Base-by-base conservation (phyloP, 495 filamentous ascomycete species). In the Penicillium lagena region DNA sequence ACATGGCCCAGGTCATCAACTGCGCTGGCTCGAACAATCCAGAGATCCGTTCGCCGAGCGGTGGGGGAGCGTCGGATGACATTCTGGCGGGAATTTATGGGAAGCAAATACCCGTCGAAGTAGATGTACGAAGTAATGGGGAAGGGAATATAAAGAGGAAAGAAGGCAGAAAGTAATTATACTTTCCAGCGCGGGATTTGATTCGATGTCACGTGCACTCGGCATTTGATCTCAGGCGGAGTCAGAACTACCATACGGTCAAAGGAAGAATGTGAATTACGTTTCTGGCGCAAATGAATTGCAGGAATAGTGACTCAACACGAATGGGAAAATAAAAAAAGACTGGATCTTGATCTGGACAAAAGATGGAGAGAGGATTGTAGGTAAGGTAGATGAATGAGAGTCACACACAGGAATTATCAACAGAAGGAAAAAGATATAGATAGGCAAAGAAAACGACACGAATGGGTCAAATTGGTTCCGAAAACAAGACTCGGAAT, bases 1-100 rank as follows among this genome's bases (percentile, higher is more conserved):
- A 54, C 46, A 68, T 54, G 11, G 66, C 60, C 55, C 48, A 62
- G 3, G 36, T 22, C 49, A 66, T 45, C 35, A 71, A 44, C 3
- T 42, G n/a, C 4, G 52, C 60, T 6, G 65, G 67, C 13, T 64
- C 62, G 11, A 62, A n/a, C 17, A 69, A 37, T 28, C 40, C 42
- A 2, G 30, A 29, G 33, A 68, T 28, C 34, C 58, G 59, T 44
- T 58, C 40, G 5, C 30, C 12, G 4, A 59, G 22, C 12, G 56
- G 50, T 0, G 56, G 56, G 8, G 56, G 44, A 28, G 22, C 17
- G 6, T 55, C 39, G 22, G 41, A 40, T 4, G 56, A 56, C 53
- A 54, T 56, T 22, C 22, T 3, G 22, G 22, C 22, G 4, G 22
- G 22, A 22, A 22, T 22, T 22, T 22, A 22, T 0, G 4, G 22